Conservation (phyloP, 352 stramenopile species). For the Phytophthora aleatoria region DNA sequence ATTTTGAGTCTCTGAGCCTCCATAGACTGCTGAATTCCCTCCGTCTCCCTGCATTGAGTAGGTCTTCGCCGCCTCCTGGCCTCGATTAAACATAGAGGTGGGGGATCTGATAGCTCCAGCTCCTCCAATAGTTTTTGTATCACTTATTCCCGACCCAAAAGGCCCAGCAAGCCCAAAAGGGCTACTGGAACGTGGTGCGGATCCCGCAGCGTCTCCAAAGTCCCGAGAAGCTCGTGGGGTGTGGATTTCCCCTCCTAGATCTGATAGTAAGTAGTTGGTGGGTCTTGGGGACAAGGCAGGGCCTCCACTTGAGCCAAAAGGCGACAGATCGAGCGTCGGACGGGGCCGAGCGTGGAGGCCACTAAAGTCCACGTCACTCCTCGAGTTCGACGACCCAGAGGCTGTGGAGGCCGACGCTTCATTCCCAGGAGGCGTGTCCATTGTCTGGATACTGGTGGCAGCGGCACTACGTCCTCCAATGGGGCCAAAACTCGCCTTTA, state of each 20-base stretch:
- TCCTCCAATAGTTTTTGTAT: constrained; percentile 26
- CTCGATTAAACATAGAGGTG: constrained; percentile 37
- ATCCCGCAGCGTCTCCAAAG: constrained; percentile 16
- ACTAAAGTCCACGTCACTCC: constrained; percentile 29
- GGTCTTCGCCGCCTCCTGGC: constrained; percentile 21
- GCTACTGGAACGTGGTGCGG: constrained; percentile 14
- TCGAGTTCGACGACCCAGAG: constrained; percentile 14
- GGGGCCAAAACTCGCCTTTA: constrained; percentile 48
- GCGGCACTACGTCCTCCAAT: constrained; percentile 43
- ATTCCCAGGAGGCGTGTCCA: constrained; percentile 1
- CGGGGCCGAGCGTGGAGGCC: constrained; percentile 23
- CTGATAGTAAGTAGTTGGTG: constrained; percentile 52
- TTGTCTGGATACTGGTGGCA: neutral
- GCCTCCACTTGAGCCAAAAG: constrained; percentile 26
- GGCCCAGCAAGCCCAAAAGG: constrained; percentile 46
- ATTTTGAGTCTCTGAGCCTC: constrained; percentile 7
- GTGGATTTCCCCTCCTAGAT: constrained; percentile 66
- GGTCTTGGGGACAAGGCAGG: constrained; percentile 21
- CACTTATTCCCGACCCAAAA: constrained; percentile 23
- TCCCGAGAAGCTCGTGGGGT: constrained; percentile 29
- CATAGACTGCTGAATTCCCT: constrained; percentile 13
- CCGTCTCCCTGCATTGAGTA: constrained; percentile 28
- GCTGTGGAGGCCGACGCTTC: constrained; percentile 3
- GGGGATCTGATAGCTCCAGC: constrained; percentile 34
- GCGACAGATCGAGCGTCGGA: constrained; percentile 28